Base-by-base conservation (phyloP, 192 early-diverging fungal species). In the Coemansia sp. region DNA sequence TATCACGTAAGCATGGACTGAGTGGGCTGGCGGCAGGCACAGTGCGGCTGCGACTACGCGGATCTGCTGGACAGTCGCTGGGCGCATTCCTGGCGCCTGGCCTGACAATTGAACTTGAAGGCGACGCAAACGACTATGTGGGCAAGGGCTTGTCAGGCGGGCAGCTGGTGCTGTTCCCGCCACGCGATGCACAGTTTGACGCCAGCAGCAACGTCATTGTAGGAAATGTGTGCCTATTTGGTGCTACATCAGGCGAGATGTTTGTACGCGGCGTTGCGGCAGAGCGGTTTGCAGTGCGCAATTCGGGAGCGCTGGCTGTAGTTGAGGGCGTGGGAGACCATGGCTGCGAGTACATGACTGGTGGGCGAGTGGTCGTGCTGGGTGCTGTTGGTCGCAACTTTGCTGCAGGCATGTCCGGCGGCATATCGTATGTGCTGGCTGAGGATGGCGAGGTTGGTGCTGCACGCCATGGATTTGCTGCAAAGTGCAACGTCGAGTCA, bases 281-380 rank as follows among this genome's bases (percentile, higher is more conserved):
- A 14, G 97, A 98, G 81, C 91, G 97, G 65, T 98, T 98, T 83
- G 90, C 90, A 59, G 97, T 98, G 57, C 88, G 97, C 75, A 98
- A 98, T 82, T 96, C 94, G n/a, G 97, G 97, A 60, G 97, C 95
- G 20, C 83, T 85, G 49, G 94, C 94, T 42, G 95, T 98, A 5
- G 90, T 94, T 36, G 97, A 98, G 78, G 97, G 97, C 62, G 88
- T 90, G 23, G 97, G 97, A 67, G 97, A 98, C 84, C 97, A 98
- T 75, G 97, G 95, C 57, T 97, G 95, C 81, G 97, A 98, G 85
- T 98, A 98, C 85, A 98, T 98, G 97, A 98, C 97, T 6, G 97
- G 97, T 48, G 97, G 97, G 48, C 85, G 94, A 38, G 90, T 91
- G 38, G 84, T 98, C 26, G 87, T 98, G 31, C 83, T 98, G 6